Evolutionary conservation across 2,329 filamentous ascomycete genomes (phyloP), one percentile per base, ranked within the genome.

Genomic region (Colletotrichum cordylinicola): DNA sequence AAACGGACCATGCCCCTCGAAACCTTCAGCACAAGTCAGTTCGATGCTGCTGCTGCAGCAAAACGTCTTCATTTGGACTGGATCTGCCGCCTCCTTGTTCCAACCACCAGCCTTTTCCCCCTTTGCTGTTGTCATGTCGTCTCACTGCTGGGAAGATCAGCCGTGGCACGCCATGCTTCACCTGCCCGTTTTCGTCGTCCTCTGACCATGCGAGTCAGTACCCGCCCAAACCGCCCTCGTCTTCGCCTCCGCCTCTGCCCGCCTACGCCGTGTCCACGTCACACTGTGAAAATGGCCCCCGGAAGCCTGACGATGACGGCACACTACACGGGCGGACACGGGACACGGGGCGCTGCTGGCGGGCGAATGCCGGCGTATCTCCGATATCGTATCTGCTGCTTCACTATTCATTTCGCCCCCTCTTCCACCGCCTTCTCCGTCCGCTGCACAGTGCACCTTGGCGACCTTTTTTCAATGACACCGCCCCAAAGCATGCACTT

Each of bases 361-460:
- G 52, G 33, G 21, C 60, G 65, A 69, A 77, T 65, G 35, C 76
- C 73, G 70, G 73, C 35, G 67, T 76, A 77, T 76, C 73, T 78
- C 77, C 77, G 77, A 77, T 76, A 76, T 74, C 73, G 76, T 76
- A 72, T 76, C 77, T 70, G 29, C 10, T 60, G 31, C 29, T 31
- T 58, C n/a, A 43, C 33, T 21, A 31, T 67, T 39, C 27, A 33
- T 58, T n/a, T 35, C 56, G 67, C 61, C 67, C 52, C 72, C 33
- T 72, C 65, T 76, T 18, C 29, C 56, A n/a, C 33, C 7, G 21
- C 60, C 31, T 31, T 55, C 64, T n/a, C 27, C 71, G 35, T 58
- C 24, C 7, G 29, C 60, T 61, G 55, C 43, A 43, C 62, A 62
- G 67, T 62, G 67, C 56, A 62, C 56, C 37, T 39, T 31, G 52